Conservation (phyloP, 257 asterid species). For the Solanum medicagineum region DNA sequence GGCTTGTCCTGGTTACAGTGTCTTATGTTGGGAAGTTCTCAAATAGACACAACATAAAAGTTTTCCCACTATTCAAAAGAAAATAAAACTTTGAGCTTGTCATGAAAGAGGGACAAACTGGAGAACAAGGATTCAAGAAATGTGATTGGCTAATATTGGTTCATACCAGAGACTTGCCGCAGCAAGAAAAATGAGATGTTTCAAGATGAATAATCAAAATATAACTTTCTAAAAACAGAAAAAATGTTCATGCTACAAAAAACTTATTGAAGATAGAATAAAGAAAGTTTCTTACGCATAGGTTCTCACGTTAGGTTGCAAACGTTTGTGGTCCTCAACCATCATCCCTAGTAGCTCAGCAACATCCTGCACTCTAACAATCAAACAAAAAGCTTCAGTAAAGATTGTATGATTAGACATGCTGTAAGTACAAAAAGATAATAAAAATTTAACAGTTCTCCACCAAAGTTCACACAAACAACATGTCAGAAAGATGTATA, state of each 20-base stretch:
- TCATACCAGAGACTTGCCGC: background rate
- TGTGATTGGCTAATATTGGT: background rate
- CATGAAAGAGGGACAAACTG: background rate
- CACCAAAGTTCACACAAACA: background rate
- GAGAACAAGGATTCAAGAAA: background rate
- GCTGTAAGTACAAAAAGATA: background rate
- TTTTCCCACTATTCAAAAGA: background rate
- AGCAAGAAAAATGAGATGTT: background rate
- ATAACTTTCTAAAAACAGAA: background rate
- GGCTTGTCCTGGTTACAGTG: background rate
- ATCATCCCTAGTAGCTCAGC: conserved; percentile 98
- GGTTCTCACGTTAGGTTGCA: conserved; percentile 98
- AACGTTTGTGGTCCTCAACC: conserved; percentile 88
- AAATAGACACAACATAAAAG: background rate
- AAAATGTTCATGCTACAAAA: background rate
- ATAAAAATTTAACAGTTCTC: background rate
- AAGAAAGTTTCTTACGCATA: conserved; percentile 68
- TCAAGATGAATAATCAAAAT: background rate
- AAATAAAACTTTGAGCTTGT: background rate
- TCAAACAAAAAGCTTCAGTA: conserved; percentile 10
- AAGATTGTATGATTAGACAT: background rate
- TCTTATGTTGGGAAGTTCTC: background rate
- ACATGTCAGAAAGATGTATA: background rate
- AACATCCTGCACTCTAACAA: conserved; percentile 90
- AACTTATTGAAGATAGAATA: background rate